Percentiles rank a stretch among this genome's conserved stretches.
Evolutionary conservation across 2,329 filamentous ascomycete species (phyloP).

Genomic region (Pseudogymnoascus sp.): DNA sequence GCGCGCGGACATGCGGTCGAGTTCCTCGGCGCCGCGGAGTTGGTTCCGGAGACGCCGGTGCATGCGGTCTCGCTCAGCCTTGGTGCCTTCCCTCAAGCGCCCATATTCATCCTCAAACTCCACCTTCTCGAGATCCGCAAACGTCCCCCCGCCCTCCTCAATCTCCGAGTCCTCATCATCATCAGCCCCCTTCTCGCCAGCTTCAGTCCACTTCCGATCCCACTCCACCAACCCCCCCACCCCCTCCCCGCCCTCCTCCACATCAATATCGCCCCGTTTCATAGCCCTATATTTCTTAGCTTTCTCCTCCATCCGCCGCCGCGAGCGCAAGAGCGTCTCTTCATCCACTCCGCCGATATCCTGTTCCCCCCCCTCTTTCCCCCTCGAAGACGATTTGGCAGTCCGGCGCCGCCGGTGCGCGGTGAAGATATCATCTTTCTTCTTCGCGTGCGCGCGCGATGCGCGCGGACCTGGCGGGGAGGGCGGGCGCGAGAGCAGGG

Average conservation of each 20-base stretch:
- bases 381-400: slow-evolving; percentile 35
- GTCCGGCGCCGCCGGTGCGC: slow-evolving; percentile 49
- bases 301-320: slow-evolving; percentile 82
- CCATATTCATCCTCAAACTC: slow-evolving; percentile 92
- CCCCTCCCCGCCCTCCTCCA: slow-evolving; percentile 40
- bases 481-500: slow-evolving; percentile 26
- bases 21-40: slow-evolving; percentile 47
- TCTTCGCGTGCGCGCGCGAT: slow-evolving; percentile 44
- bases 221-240: slow-evolving; percentile 78
- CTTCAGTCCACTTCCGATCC: slow-evolving; percentile 88
- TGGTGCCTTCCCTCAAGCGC: slow-evolving; percentile 65
- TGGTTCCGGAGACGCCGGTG: slow-evolving; percentile 47
- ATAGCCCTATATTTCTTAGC: slow-evolving; percentile 79
- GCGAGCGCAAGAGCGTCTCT: slow-evolving; percentile 51
- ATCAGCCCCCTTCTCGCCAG: no score
- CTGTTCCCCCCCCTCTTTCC: slow-evolving; percentile 53
- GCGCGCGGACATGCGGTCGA: slow-evolving; percentile 60
- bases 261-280: slow-evolving; percentile 75
- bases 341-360: slow-evolving; percentile 55
- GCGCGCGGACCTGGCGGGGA: background rate
- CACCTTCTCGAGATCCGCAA: slow-evolving; percentile 46
- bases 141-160: slow-evolving; percentile 30
- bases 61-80: slow-evolving; percentile 56
- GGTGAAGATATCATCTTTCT: slow-evolving; percentile 62
- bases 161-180: no score